Evolutionary conservation across 768 basidiomycete genomes (phyloP), one percentile per base, ranked within the genome.

Genomic region (Gloeopeniophorella convolvens): DNA sequence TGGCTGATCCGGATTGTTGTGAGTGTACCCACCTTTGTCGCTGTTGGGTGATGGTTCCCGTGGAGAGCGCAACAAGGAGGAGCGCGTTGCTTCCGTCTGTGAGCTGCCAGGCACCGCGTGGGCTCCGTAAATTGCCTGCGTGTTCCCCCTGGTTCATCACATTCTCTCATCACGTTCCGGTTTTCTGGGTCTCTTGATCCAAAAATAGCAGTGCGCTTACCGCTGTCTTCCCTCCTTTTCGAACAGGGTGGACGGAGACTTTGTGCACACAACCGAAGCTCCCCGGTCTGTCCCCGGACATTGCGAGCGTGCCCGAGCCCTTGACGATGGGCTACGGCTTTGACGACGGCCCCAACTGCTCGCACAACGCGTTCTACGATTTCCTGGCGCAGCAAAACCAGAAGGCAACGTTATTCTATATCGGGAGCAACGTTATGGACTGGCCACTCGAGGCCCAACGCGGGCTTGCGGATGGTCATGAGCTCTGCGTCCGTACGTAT

Each of bases 291-390:
- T 63, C 68, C 0, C 53, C 66, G 0, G 81, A 83, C 56, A 62
- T 78, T 1, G 52, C 67, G 0, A 59, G 51, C n/a, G 68, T 74
- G 18, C 78, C 80, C 6, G 79, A 81, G 77, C 80, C 81, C 27
- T 59, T 63, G 9, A 78, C 79, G 2, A 64, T 80, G 15, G 81
- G 79, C 1, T 82, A 77, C 39, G 78, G 72, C 3, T 82, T 82
- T 50, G 81, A 83, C 51, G 80, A 83, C 51, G 81, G 81, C 1
- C 81, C 81, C 1, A 80, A 79, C 57, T 83, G 80, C 58, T 73
- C 77, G 3, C 81, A 83, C 52, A 82, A 82, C 47, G 70, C 66
- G 2, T 83, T 82, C 52, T 83, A 83, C 37, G 70, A 80, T 51
- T 83, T 63, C 53, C 69, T 83, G 26, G 41, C 58, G 3, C 60